phyloP scores from a whole-genome alignment of 129 eudicot species.

The Centaurea solstitialis region DNA sequence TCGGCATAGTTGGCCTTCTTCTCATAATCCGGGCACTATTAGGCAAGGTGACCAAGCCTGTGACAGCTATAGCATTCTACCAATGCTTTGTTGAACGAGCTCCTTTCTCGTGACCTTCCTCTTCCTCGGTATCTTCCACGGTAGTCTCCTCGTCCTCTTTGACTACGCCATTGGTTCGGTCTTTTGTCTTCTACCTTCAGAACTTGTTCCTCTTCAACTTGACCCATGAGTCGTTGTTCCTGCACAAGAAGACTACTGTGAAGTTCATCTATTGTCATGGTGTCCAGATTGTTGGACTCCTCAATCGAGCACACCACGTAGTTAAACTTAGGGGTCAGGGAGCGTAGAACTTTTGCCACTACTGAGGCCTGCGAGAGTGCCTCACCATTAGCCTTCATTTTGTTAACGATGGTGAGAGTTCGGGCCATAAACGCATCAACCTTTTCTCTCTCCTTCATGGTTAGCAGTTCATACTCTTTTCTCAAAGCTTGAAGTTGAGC shows the following conservation, averaged over 20 bases:
- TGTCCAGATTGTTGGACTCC: not conserved
- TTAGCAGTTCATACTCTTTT: not conserved
- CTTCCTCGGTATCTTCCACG: not conserved
- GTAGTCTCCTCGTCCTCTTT: not conserved
- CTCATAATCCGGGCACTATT: not conserved
- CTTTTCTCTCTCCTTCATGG: not conserved
- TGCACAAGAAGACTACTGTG: not conserved
- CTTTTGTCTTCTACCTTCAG: not conserved
- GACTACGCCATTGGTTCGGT: not conserved
- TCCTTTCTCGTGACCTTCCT: constrained; percentile 14
- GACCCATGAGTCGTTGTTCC: not conserved
- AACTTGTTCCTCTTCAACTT: not conserved
- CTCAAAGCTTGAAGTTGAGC: not conserved
- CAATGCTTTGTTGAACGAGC: not conserved
- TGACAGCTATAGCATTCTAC: not conserved
- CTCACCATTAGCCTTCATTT: not conserved
- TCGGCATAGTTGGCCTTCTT: not conserved
- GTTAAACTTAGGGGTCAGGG: not conserved
- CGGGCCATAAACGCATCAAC: not conserved
- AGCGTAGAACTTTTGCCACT: not conserved
- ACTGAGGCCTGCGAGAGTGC: not conserved
- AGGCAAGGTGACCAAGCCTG: not conserved
- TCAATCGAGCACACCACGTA: not conserved
- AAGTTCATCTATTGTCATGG: not conserved
- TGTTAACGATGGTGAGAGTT: not conserved